Base-by-base conservation (phyloP, 305 asterid species). In the Ajuga reptans region DNA sequence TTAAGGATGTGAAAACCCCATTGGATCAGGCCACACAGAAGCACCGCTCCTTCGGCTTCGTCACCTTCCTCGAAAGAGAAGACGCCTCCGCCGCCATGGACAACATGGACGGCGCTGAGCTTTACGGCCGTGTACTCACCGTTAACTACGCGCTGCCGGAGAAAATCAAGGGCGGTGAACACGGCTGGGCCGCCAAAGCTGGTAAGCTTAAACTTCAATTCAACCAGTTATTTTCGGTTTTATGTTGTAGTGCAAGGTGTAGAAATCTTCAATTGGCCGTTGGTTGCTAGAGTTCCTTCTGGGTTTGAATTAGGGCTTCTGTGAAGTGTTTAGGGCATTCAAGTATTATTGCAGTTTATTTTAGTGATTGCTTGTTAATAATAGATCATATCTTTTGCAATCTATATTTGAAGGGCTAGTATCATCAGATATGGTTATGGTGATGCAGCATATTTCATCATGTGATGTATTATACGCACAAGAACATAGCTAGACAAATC, bases 71-170 rank as follows among this genome's bases (percentile, higher is more conserved):
- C 1, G 98, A 92, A 64, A 78, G 97, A 31, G 97, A 90, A 31
- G 98, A 92, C 74, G 97, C 97, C 47, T 75, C 89, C 51, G 85
- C 96, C 75, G 98, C 98, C 80, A 92, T 88, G 98, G 98, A 90
- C 57, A 92, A 92, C 63, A 88, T 92, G 97, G 98, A 92, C 71
- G 98, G 98, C 9, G 90, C 98, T 9, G 97, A 92, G 77, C 92
- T 92, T 17, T 92, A 85, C 55, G 98, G 98, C 16, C 95, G 98
- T 43, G 98, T 92, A 9, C 87, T 92, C 39, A 92, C 97, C 49
- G 98, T 92, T 21, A 90, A 92, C 66, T 92, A 92, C 54, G 98
- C 98, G 11, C 85, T 88, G 43, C 98, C 98, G 15, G 98, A 92
- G 78, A 67, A 69, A 41, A 92, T 92, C 69, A 92, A 92, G 96